Evolutionary conservation across 2,329 filamentous ascomycete genomes (phyloP), one percentile per base, ranked within the genome.

Genomic region (Ophiocordyceps robertsii): DNA sequence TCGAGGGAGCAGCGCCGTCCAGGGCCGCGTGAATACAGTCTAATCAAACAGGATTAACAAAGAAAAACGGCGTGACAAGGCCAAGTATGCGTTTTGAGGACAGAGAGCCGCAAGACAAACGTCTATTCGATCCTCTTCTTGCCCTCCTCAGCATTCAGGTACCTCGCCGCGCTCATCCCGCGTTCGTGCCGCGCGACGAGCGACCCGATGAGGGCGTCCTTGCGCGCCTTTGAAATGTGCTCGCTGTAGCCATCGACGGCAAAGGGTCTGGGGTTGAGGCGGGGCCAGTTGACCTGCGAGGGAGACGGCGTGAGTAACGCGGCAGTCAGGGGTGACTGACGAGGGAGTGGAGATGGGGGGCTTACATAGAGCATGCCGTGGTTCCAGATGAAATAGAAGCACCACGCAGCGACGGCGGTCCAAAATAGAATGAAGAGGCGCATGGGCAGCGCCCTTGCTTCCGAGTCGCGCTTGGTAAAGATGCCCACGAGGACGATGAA

Each of bases 341-440:
- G 29, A n/a, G 39, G 29, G 19, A 3, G 1, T 30, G 3, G 27
- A 1, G 47, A 42, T 9, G 32, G 24, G n/a, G 29, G 38, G 79
- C 87, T 75, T 75, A 96, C 92, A 56, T 92, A 98, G 53, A 98
- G 79, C 72, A 93, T 89, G 45, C 92, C 92, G 57, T 95, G 84
- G 39, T 65, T 74, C 55, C 79, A 72, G 52, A 98, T 80, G 59
- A 98, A 98, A 48, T 76, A 75, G 39, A 78, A 67, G 47, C 75
- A 79, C 74, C 84, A 93, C 13, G 64, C 75, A 6, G 78, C 80
- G 27, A 92, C 72, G 1, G 71, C 63, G 4, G 84, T 63, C 74
- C 84, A 95, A 54, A 94, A 73, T 16, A 95, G 56, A 41, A 90
- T 76, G 53, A 96, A 89, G 4, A 95, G 51, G 12, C 89, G 75